phyloP scores from a whole-genome alignment of 495 filamentous ascomycete species.

The Jackrogersella minutella region DNA sequence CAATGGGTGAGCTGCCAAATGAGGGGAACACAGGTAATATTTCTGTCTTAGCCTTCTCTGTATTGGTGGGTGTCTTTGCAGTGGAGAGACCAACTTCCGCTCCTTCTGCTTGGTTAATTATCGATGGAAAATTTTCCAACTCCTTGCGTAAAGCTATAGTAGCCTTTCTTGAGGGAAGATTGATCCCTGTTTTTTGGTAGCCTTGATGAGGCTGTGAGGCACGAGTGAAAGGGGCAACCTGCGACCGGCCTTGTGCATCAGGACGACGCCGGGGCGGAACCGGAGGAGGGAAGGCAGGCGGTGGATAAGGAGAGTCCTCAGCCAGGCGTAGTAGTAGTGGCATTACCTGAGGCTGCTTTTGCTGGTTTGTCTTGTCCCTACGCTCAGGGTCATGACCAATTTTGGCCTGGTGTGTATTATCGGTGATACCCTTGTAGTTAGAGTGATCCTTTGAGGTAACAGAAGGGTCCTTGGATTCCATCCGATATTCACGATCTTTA shows the following conservation, averaged over 20 bases:
- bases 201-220: no score
- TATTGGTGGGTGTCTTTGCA: background rate
- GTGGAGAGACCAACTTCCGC: background rate
- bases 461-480: no score
- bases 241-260: no score
- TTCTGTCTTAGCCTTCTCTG: background rate
- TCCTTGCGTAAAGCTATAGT: background rate
- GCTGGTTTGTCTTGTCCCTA: no score
- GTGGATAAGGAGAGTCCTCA: slow-evolving; percentile 9
- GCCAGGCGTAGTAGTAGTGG: no score
- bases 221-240: no score
- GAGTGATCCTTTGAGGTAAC: no score
- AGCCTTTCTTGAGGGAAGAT: background rate
- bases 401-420: no score
- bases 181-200: no score
- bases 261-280: background rate
- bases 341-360: no score
- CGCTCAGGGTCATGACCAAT: no score
- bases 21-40: background rate
- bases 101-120: background rate
- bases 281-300: slow-evolving; percentile 5
- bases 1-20: slow-evolving; percentile 3
- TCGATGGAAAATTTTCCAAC: background rate
- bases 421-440: no score
- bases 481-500: background rate